Evolutionary conservation across 305 asterid genomes (phyloP), one percentile per base, ranked within the genome.

Genomic region (Andrographis paniculata): DNA sequence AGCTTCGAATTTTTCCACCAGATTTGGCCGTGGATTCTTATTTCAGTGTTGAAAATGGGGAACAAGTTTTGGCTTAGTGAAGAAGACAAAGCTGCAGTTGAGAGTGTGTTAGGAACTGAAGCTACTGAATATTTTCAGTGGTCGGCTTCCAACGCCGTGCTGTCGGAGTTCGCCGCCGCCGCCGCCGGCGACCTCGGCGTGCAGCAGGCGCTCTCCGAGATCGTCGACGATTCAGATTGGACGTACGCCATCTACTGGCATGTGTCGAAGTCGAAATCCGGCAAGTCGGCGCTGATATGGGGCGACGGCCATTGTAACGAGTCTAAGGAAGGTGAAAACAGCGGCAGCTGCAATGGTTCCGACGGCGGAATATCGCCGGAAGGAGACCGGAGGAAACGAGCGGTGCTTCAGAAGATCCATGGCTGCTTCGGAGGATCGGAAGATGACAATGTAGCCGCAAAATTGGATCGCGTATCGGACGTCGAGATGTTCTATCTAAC

Each of bases 241-340:
- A 72, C 84, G 3, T 91, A 86, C 28, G 96, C 96, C 44, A 80
- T 91, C 16, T 83, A 87, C 53, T 91, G 99, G 99, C 96, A 91
- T 27, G 96, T 91, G 22, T 77, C 94, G 0, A 86, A 76, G 35
- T 74, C 96, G 0, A 91, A 83, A 64, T 91, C 95, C 1, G 94
- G 96, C 21, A 86, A 77, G 75, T 91, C 99, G 0, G 94, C 99
- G 15, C 69, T 91, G 52, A 69, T 91, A 49, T 86, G 99, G 96
- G 99, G 99, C 0, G 99, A 86, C 54, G 99, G 96, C 19, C 89
- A 83, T 41, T 83, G 82, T 50, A 58, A 67, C 55, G 92, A 72
- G 24, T 54, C 73, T 8, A 73, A 66, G 17, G 17, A 37, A 37
- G 17, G 42, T n/a, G 42, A 37, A 17, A 17, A 14, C 30, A 68